Base-by-base conservation (phyloP, 1,284 basidiomycete genomes). In the Cutaneotrichosporon mucoides region DNA sequence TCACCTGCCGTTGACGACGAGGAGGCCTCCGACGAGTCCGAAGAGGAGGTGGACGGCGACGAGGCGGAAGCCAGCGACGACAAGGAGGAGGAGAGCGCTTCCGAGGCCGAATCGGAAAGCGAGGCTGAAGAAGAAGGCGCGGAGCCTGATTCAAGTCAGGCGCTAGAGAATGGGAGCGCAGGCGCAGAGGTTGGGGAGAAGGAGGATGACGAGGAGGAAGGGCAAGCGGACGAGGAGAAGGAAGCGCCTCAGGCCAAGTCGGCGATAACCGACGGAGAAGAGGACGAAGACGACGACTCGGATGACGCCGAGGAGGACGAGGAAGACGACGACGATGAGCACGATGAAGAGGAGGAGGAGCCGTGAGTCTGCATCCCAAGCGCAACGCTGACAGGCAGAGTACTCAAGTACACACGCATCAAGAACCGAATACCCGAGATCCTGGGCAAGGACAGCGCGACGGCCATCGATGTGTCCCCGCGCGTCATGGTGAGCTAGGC, bases 341-440 rank as follows among this genome's bases (percentile, higher is more conserved):
- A 72, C 0, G 74, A 75, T 0, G 73, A 68, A 1, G 73, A 73
- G n/a, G 77, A 78, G 9, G 75, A 77, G 59, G 77, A 76, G 57
- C 76, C 77, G 73, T 75, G 50, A 62, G 71, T 56, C 6, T 8
- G 5, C 38, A 0, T n/a, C 12, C 11, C 5, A 5, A 8, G n/a
- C 12, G 6, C 11, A 5, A 10, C 42, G 13, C 36, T 49, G 13
- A 50, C 42, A 53, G 2, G 36, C 61, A 79, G 77, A 50, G 84
- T 89, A 0, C 83, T 98, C 70, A 98, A 98, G 75, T 98, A 98
- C 73, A 86, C 89, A 65, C 83, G 89, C 48, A 82, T 98, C 55
- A 84, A 84, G 46, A 90, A 90, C 5, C 81, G 85, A 3, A 81
- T 89, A 44, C 84, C 85, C 3, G 89, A 92, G 67, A 79, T 97